A percentile compares a stretch with the other conserved stretches of the same genome.
phyloP scores from a whole-genome alignment of 495 filamentous ascomycete genomes.

The Rostrohypoxylon terebratum region DNA sequence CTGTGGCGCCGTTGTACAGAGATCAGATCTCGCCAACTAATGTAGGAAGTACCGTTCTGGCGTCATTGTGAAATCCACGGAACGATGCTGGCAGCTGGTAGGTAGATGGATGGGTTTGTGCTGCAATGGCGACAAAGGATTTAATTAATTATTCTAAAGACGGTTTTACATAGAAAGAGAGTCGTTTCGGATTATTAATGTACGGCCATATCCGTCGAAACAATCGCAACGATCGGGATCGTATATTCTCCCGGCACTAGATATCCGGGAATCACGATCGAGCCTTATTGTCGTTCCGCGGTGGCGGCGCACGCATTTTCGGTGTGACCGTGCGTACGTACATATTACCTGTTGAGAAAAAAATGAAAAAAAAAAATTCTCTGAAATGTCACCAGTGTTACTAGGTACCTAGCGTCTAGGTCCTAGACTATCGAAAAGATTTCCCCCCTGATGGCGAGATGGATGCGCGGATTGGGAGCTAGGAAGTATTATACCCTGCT shows the following conservation, averaged over 20 bases:
- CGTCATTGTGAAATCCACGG: not conserved
- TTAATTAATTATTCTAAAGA: not conserved
- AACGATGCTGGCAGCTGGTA: too few species aligned
- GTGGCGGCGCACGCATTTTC: conserved; percentile 11
- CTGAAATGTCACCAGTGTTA: too few species aligned
- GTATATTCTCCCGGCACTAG: conserved; percentile 13
- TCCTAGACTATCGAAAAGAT: conserved; percentile 3
- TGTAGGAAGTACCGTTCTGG: not conserved
- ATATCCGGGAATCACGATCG: conserved; percentile 15
- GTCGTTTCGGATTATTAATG: not conserved
- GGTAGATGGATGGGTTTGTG: not conserved
- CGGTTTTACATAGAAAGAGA: not conserved
- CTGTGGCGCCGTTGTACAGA: conserved; percentile 17
- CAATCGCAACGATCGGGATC: conserved; percentile 4
- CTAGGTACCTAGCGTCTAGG: too few species aligned
- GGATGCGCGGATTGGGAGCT: not conserved
- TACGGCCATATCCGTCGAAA: conserved; percentile 5
- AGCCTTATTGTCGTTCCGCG: not conserved
- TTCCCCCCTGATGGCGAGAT: conserved; percentile 7
- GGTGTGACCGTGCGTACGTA: not conserved
- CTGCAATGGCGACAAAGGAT: conserved; percentile 1
- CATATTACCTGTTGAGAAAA: not conserved
- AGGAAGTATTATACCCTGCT: conserved; percentile 19
- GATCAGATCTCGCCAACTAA: conserved; percentile 15
- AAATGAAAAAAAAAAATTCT: too few species aligned